Conservation (phyloP, 352 stramenopile species). For the Globisporangium barbulae region DNA sequence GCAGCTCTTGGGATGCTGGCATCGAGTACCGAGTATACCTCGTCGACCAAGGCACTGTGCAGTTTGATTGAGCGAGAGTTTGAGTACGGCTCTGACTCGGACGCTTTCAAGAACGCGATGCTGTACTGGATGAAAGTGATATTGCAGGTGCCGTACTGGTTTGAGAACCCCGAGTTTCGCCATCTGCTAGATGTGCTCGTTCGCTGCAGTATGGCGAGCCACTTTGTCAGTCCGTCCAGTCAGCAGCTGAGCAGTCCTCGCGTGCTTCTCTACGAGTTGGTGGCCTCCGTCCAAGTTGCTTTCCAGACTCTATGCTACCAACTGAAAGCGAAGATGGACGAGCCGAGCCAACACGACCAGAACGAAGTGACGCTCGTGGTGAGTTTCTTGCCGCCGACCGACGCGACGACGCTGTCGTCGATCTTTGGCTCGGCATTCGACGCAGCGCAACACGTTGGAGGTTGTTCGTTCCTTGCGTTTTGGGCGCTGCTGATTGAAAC, state of each 20-base stretch:
- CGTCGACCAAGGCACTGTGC: conserved; percentile 52
- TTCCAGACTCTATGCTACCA: conserved; percentile 38
- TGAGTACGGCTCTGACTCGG: conserved; percentile 45
- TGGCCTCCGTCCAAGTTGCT: conserved; percentile 30
- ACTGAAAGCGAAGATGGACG: conserved; percentile 27
- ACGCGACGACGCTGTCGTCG: conserved; percentile 48
- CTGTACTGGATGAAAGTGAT: conserved; percentile 62
- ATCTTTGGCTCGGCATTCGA: conserved; percentile 65
- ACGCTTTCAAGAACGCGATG: conserved; percentile 34
- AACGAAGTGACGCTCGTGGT: conserved; percentile 37
- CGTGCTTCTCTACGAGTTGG: conserved; percentile 35
- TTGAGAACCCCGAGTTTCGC: conserved; percentile 65
- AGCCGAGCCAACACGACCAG: conserved; percentile 27
- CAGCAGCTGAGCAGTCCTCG: background rate
- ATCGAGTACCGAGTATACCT: conserved; percentile 36
- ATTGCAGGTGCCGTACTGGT: conserved; percentile 76
- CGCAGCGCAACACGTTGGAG: conserved; percentile 58
- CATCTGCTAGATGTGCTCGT: conserved; percentile 67
- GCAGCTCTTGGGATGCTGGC: conserved; percentile 50
- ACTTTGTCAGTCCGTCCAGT: conserved; percentile 1
- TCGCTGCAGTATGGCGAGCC: conserved; percentile 51
- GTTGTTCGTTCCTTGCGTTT: conserved; percentile 59
- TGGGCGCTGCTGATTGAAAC: conserved; percentile 74
- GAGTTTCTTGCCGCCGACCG: conserved; percentile 58
- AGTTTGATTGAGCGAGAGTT: conserved; percentile 58